Evolutionary conservation across 2,329 filamentous ascomycete species (phyloP), one percentile per base, ranked within the genome.

Genomic region (Monilinia vaccinii-corymbosi): DNA sequence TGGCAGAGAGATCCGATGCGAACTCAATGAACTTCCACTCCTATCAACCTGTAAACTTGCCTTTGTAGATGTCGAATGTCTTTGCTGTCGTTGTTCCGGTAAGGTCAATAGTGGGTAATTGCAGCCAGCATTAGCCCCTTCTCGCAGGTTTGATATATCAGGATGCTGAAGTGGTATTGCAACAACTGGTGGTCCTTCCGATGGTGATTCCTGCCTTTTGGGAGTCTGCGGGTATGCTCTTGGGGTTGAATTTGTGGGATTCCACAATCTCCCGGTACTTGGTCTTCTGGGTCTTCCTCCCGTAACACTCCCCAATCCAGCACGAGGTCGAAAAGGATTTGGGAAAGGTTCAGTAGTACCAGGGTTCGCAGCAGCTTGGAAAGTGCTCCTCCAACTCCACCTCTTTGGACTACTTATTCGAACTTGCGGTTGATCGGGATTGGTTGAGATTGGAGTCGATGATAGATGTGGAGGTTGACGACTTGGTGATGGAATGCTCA

Each of bases 161-260:
- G 70, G 71, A 64, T 72, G 71, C 18, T 65, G 57, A 44, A 72
- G 64, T 18, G 70, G 70, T 18, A 71, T 64, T 13, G 70, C 68
- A 50, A 68, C 67, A 6, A 66, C 64, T 47, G 56, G 56, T 44
- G 55, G 62, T 23, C 63, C 57, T 49, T 63, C 64, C 11, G 38
- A 44, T n/a, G 56, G 53, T 23, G 64, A 63, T 31, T 56, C 59
- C 47, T 63, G 61, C 65, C 59, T 63, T 23, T 58, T 47, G 18
- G 61, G 57, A 46, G 60, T 31, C 45, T 44, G 55, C 72, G 65
- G 64, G 68, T 71, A 61, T 25, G 51, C 57, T 64, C 66, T 79
- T 45, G 81, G 82, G 51, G 82, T 80, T 72, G 81, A 78, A 69
- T 85, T 85, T 68, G 82, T 76, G 42, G 82, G 82, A 70, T 84